Evolutionary conservation across 2,329 filamentous ascomycete species (phyloP), one percentile per base, ranked within the genome.

Genomic region (Ceratocystis cubensis): DNA sequence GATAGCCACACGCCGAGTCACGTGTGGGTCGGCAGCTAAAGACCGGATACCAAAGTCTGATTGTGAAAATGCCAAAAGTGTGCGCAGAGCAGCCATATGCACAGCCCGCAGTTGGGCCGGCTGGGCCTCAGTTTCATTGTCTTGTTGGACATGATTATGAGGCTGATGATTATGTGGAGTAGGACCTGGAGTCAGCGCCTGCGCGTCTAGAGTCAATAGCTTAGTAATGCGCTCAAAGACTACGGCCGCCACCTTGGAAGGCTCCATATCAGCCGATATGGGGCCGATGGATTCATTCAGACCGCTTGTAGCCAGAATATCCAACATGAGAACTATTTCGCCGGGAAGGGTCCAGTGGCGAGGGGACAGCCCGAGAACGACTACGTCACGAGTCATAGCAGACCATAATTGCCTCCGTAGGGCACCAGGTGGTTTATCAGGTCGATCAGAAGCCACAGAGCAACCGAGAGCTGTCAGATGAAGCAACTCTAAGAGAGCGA

Each of bases 1-100:
- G 30, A 85, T 83, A 30, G 95, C 86, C 0, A 96, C 77, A 2
- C 89, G 84, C 0, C 89, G 90, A 17, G 96, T 83, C 13, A 85
- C 85, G 50, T 82, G 83, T 2, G 82, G 81, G 73, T 94, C 88
- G 4, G 78, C 76, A 0, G 87, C 88, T 7, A 96, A 80, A 59
- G 88, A 82, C 28, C 79, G 73, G 1, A 82, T 81, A 7, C 87
- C 87, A 71, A 88, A 84, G 0, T 80, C 75, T n/a, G 83, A 83
- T 5, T 79, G 76, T 1, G 84, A 82, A 72, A 91, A 86, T 1
- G 81, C 78, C n/a, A 80, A 77, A 15, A 87, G 75, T 1, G 84
- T 80, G 59, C 79, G 78, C 50, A 87, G 71, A 2, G 64, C 8
- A 81, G 73, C 70, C 80, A 73, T 74, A 79, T 71, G 67, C 78